A percentile compares a stretch with the other conserved stretches of the same genome.
Conservation (phyloP, 2,329 filamentous ascomycete genomes). For the Stromatinia cepivora region DNA sequence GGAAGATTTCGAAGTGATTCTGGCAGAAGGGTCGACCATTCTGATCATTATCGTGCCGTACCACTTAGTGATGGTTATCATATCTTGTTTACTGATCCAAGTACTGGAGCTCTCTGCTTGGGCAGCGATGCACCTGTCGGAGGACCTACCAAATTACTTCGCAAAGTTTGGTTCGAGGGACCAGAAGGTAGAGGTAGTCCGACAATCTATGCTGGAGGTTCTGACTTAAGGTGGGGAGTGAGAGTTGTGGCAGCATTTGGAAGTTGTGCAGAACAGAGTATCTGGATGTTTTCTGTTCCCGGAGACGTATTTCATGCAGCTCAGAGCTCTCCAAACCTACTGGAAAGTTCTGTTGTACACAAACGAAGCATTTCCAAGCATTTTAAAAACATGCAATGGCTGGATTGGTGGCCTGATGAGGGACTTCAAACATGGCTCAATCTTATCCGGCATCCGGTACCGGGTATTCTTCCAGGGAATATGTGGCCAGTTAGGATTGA, state of each 20-base stretch:
- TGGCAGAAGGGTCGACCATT: constrained; percentile 33
- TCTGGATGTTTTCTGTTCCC: constrained; percentile 63
- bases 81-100: constrained; percentile 64
- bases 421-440: constrained; percentile 42
- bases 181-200: constrained; percentile 45
- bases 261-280: constrained; percentile 43
- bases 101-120: constrained; percentile 55
- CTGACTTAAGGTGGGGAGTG: constrained; percentile 58
- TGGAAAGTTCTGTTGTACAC: constrained; percentile 25
- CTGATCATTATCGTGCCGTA: constrained; percentile 63
- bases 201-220: constrained; percentile 55
- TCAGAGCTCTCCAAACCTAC: constrained; percentile 26
- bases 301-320: constrained; percentile 52
- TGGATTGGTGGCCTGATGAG: constrained; percentile 46
- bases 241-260: constrained; percentile 59
- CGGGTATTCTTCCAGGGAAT: constrained; percentile 34
- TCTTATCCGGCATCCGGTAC: constrained; percentile 32
- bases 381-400: constrained; percentile 35
- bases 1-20: constrained; percentile 29
- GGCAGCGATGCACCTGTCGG: constrained; percentile 59
- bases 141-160: constrained; percentile 56
- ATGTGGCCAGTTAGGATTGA: constrained; percentile 52
- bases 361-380: constrained; percentile 20
- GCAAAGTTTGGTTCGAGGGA: constrained; percentile 55
- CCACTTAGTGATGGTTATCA: constrained; percentile 66